phyloP scores from a whole-genome alignment of 345 rosid genomes.

The Brassica incana region DNA sequence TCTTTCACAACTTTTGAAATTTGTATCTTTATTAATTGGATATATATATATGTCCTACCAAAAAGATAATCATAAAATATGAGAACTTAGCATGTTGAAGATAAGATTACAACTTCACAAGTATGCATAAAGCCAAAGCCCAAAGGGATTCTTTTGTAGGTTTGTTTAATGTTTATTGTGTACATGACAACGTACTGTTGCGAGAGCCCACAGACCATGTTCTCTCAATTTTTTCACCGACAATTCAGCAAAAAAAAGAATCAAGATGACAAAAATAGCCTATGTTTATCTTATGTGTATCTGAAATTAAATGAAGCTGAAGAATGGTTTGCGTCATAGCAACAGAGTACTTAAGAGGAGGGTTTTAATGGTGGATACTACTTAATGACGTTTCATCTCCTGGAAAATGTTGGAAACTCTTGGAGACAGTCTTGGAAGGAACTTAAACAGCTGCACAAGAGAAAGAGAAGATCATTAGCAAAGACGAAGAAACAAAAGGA shows the following conservation, averaged over 20 bases:
- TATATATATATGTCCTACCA: background rate
- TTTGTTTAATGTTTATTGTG: constrained; percentile 27
- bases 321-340: constrained; percentile 26
- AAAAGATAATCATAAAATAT: background rate
- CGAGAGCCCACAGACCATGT: constrained; percentile 1
- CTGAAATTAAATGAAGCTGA: constrained; percentile 10
- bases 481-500: background rate
- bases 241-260: background rate
- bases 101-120: constrained; percentile 6
- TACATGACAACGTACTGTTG: constrained; percentile 26
- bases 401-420: constrained; percentile 69
- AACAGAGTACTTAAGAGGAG: constrained; percentile 2
- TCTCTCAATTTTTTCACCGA: constrained; percentile 22
- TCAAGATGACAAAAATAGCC: constrained; percentile 29
- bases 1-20: background rate
- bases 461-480: background rate
- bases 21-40: background rate
- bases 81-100: background rate
- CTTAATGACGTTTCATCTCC: constrained; percentile 83
- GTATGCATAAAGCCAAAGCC: constrained; percentile 2
- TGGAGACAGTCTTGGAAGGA: constrained; percentile 80
- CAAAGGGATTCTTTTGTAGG: constrained; percentile 19
- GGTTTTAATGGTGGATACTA: constrained; percentile 35
- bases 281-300: constrained; percentile 25
- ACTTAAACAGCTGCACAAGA: constrained; percentile 67